Base-by-base conservation (phyloP, 169 alveolate genomes). In the Toxoplasma gondii region DNA sequence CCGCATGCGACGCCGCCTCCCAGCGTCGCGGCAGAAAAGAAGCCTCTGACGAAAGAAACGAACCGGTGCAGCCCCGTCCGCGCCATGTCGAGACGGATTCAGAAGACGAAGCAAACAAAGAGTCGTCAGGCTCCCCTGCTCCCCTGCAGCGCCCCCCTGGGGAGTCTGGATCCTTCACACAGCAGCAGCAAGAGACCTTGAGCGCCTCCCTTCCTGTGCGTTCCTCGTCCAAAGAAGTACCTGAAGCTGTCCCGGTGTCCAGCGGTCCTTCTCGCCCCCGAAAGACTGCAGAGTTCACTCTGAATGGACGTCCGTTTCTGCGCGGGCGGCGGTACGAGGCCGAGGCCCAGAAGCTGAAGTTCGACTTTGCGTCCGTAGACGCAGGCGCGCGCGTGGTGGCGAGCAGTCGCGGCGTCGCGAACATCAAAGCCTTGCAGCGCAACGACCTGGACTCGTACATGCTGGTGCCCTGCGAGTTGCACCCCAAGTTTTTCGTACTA, bases 351-450 rank as follows among this genome's bases (percentile, higher is more conserved):
- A 96, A 96, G 39, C 92, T 96, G 86, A 97, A 96, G 88, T 94
- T 96, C 49, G 98, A 97, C 90, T 97, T 97, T 70, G 97, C 97
- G 22, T 97, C 98, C n/a, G 92, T 96, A 34, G 98, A 97, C 49
- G 97, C 98, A 22, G 98, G 98, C 22, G 96, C 98, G 17, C 96
- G 97, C 90, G 95, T 97, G 54, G 96, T 97, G 58, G 98, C 98
- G 34, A 95, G 96, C 44, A 95, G 98, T 49, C 91, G 93, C 49
- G 95, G 97, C 29, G 88, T 97, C 44, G 82, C 94, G 53, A 94
- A 96, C 92, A 53, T 96, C 41, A 92, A 95, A 53, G 96, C 94
- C 87, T 95, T 93, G 93, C 93, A 96, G 94, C 95, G 95, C 27
- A 92, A 94, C 88, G 98, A 97, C 95, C 88, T 95, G 83, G 96